Percentiles rank a stretch among this genome's conserved stretches.
phyloP scores from a whole-genome alignment of 768 basidiomycete species.

The Pluteus cervinus region DNA sequence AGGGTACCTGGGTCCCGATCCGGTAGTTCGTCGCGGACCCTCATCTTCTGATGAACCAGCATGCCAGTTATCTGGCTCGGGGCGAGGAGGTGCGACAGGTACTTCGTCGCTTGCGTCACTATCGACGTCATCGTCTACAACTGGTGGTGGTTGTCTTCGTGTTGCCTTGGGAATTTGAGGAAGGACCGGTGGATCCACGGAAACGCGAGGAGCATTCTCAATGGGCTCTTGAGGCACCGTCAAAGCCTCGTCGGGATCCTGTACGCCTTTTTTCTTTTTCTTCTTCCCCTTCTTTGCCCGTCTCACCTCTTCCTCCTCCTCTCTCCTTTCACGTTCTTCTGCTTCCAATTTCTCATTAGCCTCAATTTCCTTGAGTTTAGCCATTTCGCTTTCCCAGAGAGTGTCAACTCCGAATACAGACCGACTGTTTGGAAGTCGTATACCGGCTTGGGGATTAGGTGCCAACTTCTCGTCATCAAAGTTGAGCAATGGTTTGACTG shows the following conservation, averaged over 20 bases:
- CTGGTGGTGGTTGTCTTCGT: constrained; percentile 29
- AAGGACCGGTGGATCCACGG: constrained; percentile 36
- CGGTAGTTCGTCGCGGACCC: constrained; percentile 50
- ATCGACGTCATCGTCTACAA: constrained; percentile 46
- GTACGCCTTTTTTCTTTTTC: constrained; percentile 35
- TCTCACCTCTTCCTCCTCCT: constrained; percentile 40
- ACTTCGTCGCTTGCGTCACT: constrained; percentile 42
- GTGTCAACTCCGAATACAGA: constrained; percentile 95
- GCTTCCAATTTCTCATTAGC: constrained; percentile 54
- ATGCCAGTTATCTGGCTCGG: constrained; percentile 29
- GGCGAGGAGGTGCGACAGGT: constrained; percentile 11
- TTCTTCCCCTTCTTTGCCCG: constrained; percentile 42
- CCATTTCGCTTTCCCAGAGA: constrained; percentile 88
- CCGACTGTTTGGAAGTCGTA: constrained; percentile 36
- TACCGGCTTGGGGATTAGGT: constrained; percentile 15
- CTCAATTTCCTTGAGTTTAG: constrained; percentile 73
- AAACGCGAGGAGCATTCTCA: constrained; percentile 21
- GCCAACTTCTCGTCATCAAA: constrained; percentile 48
- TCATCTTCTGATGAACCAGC: constrained; percentile 44
- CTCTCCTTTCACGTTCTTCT: constrained; percentile 40
- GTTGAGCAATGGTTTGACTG: constrained; percentile 58
- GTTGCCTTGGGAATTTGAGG: constrained; percentile 36
- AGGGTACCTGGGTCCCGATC: constrained; percentile 49
- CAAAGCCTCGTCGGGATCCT: constrained; percentile 2
- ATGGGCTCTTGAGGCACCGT: neutral